Evolutionary conservation across 1,139 yeast species (phyloP), one percentile per base, ranked within the genome.

Genomic region (Yamadazyma jaroonii): DNA sequence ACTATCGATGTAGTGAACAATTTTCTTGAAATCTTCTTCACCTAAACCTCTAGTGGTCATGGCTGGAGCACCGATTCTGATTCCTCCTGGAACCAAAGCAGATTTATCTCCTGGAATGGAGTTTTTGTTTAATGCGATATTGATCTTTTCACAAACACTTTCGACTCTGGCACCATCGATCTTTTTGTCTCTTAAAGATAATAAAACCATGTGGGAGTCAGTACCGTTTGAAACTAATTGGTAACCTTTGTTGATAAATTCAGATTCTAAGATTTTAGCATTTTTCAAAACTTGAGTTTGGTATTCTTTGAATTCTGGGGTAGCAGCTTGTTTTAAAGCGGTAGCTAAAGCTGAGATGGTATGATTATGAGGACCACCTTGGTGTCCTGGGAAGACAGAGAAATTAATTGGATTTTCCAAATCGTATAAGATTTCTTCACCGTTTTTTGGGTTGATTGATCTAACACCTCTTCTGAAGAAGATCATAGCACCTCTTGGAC

Each of bases 321-420:
- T 79, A 43, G 82, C 79, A 44, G 96, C 95, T 72, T 92, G 98
- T 64, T 87, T 88, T 59, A 92, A 78, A 44, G 98, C 98, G 47
- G 94, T 90, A 32, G 97, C 97, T 58, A 92, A 76, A 33, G 97
- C 98, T 47, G 97, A 84, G 61, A 92, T 92, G 53, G 97, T 92
- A 73, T 92, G 97, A 74, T 92, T 92, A 69, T 92, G 97, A 51
- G 98, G 98, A 62, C 98, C 98, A 75, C 98, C 98, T 74, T 92
- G 98, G 69, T 92, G 97, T 55, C 97, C 97, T 54, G 98, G 98
- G 90, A 92, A 92, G 47, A 92, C 97, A 8, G 97, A 89, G 66
- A 92, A 92, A 79, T 92, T 92, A 69, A 92, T 90, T 66, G 87
- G 87, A 64, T 83, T 82, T 72, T 92, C 98, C 64, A 92, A 79